These are phyloP conservation scores for Tylopilus sp. DNA, from an alignment of 768 basidiomycete species.

Conservation along the genomic window DNA sequence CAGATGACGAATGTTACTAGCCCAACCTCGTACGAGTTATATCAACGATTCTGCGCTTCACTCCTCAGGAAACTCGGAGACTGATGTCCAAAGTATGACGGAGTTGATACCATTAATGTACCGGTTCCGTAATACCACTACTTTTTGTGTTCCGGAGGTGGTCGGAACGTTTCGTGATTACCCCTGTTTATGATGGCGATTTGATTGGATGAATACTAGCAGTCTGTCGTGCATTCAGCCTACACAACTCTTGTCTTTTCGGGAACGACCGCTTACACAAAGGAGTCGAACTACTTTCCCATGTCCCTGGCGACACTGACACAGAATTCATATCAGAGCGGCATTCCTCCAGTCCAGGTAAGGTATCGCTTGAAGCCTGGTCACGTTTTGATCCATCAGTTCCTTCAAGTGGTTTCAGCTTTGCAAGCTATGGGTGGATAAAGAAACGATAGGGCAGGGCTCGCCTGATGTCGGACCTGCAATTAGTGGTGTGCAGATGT, in stretches of 20 bases:
- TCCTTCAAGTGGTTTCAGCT: constrained; percentile 61
- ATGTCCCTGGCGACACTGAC: constrained; percentile 74
- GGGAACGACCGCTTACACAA: neutral
- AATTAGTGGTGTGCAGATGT: constrained; percentile 50
- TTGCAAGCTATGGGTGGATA: constrained; percentile 59
- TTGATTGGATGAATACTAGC: too few relatives aligned
- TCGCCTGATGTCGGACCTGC: constrained; percentile 45
- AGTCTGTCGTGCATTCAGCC: too few relatives aligned
- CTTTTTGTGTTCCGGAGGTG: neutral
- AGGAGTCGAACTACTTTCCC: neutral
- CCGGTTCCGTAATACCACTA: constrained; percentile 1
- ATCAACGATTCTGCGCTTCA: constrained; percentile 90
- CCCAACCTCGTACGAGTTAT: constrained; percentile 89
- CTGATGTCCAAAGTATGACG: constrained; percentile 79
- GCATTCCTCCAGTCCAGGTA: constrained; percentile 63
- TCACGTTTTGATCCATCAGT: constrained; percentile 1
- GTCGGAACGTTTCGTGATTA: too few relatives aligned
- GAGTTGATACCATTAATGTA: neutral
- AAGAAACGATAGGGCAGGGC: constrained; percentile 38
- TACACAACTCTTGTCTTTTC: neutral
- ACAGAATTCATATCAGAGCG: constrained; percentile 70
- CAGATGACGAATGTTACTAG: constrained; percentile 35
- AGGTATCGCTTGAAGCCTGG: constrained; percentile 16
- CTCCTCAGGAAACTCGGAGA: constrained; percentile 89
- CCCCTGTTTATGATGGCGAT: too few relatives aligned